Evolutionary conservation across 345 rosid species (phyloP).

Genomic region (Eucalyptus sideroxylon): DNA sequence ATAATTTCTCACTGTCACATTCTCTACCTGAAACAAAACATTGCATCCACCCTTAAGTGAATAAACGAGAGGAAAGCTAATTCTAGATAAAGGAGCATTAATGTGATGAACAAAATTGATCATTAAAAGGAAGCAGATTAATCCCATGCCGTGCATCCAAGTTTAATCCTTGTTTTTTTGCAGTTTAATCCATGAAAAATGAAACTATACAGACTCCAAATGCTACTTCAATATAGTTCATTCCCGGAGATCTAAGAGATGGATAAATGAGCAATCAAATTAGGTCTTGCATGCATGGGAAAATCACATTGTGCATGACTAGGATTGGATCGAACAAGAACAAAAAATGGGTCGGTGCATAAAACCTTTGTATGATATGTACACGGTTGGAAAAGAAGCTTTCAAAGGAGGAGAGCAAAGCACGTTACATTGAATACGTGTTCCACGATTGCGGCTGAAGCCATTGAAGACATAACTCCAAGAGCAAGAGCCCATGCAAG

Average conservation of each 20-base stretch:
- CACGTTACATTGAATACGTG: constrained; percentile 53
- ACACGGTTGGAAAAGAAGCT: not conserved
- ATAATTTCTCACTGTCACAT: constrained; percentile 39
- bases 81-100: not conserved
- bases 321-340: not conserved
- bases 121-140: not conserved
- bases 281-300: not conserved
- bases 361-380: not conserved
- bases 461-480: constrained; percentile 18
- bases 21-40: constrained; percentile 41
- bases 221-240: not conserved
- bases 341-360: not conserved
- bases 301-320: not conserved
- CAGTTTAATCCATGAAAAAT: not conserved
- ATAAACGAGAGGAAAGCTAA: not conserved
- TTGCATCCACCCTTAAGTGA: not conserved
- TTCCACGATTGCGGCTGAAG: constrained; percentile 63
- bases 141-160: not conserved
- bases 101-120: not conserved
- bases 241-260: not conserved
- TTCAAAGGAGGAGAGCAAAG: not conserved
- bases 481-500: constrained; percentile 6
- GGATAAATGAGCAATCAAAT: not conserved
- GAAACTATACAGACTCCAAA: not conserved
- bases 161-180: not conserved